Conservation (phyloP, 768 basidiomycete genomes). For the Boletales sp. region DNA sequence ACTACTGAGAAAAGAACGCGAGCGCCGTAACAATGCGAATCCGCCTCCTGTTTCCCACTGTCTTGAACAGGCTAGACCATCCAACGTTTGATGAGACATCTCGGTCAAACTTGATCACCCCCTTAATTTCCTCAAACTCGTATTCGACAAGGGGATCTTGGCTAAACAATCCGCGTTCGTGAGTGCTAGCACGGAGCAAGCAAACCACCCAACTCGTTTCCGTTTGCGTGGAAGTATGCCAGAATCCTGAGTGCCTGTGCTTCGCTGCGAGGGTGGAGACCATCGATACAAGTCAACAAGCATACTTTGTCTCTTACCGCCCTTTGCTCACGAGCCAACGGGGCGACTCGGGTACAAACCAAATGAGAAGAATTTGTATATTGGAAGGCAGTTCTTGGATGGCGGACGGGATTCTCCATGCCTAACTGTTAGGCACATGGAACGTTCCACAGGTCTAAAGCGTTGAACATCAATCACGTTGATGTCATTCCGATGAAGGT, state of each 20-base stretch:
- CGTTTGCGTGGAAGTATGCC: slow-evolving; percentile 42
- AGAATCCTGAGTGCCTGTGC: slow-evolving; percentile 33
- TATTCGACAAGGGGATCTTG: slow-evolving; percentile 45
- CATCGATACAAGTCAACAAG: background rate
- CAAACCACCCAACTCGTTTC: slow-evolving; percentile 31
- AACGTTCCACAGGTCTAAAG: slow-evolving; percentile 16
- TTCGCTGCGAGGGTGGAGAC: slow-evolving; percentile 17
- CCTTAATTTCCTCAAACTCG: slow-evolving; percentile 64
- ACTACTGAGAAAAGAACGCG: slow-evolving; percentile 60
- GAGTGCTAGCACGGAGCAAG: too few relatives aligned
- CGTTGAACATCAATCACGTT: background rate
- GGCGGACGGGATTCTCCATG: slow-evolving; percentile 18
- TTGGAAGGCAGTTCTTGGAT: slow-evolving; percentile 10
- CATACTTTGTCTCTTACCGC: slow-evolving; percentile 12
- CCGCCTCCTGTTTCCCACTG: slow-evolving; percentile 49
- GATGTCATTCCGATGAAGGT: background rate
- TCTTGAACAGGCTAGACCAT: slow-evolving; percentile 45
- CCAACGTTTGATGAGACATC: slow-evolving; percentile 39
- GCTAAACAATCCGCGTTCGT: background rate
- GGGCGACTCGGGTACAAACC: slow-evolving; percentile 37
- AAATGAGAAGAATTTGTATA: slow-evolving; percentile 11
- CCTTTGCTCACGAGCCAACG: slow-evolving; percentile 37
- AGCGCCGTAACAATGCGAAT: slow-evolving; percentile 53
- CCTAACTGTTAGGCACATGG: slow-evolving; percentile 8
- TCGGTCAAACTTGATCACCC: slow-evolving; percentile 45